Percentiles rank a stretch among this genome's conserved stretches.
Conservation (phyloP, 78 protist species). For the Protostelium mycophagum region DNA sequence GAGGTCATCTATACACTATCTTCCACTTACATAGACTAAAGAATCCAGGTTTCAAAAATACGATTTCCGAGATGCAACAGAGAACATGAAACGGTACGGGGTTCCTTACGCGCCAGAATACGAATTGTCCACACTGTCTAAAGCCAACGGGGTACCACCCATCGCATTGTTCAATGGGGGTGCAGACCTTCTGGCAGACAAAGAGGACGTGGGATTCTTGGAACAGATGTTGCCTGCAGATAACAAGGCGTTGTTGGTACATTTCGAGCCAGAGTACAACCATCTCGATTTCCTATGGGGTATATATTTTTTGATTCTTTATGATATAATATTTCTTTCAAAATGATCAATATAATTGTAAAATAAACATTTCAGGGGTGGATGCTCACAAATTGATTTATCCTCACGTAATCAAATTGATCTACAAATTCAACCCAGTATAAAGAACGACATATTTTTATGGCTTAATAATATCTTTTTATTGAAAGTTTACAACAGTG, state of each 20-base stretch:
- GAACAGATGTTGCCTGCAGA: background rate
- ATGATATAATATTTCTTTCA: too few relatives aligned
- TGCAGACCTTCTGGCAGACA: conserved; percentile 60
- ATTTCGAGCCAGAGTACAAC: background rate
- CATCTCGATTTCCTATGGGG: conserved; percentile 20
- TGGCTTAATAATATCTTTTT: too few relatives aligned
- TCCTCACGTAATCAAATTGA: background rate
- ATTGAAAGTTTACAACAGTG: too few relatives aligned
- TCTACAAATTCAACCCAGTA: background rate
- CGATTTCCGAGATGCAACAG: background rate
- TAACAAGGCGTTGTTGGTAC: background rate
- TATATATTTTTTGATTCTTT: too few relatives aligned
- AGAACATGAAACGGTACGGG: background rate
- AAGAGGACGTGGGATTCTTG: conserved; percentile 32
- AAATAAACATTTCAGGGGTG: background rate
- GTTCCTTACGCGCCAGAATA: conserved; percentile 30
- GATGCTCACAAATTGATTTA: conserved; percentile 3
- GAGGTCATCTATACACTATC: conserved; percentile 27
- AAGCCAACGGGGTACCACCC: background rate
- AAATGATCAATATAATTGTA: background rate
- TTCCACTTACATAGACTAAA: conserved; percentile 28
- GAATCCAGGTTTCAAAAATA: conserved; percentile 1
- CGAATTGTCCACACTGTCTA: conserved; percentile 11
- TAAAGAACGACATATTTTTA: too few relatives aligned
- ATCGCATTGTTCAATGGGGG: conserved; percentile 48